Base-by-base conservation (phyloP, 441 rosid genomes). In the Melastoma candidum region DNA sequence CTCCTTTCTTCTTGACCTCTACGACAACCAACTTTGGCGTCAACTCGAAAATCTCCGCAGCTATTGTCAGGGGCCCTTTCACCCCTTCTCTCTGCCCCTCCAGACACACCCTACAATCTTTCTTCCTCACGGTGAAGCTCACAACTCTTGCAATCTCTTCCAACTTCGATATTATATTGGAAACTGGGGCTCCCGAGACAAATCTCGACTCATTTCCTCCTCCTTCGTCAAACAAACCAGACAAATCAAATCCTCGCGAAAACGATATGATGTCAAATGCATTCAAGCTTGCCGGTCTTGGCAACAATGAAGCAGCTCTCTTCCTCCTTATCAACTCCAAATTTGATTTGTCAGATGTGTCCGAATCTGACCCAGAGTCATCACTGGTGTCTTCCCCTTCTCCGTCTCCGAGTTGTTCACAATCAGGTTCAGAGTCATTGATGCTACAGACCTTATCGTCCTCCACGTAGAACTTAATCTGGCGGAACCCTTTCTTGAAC, bases 1-100 rank as follows among this genome's bases (percentile, higher is more conserved):
- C 59, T 9, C 59, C 59, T 17, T 55, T 55, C 59, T 46, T 55
- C 48, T 55, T 55, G 22, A 55, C 59, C 59, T 55, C 59, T 39
- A 55, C 59, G 12, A 55, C 49, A 4, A 55, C 59, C 27, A 55
- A 45, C 1, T 22, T 44, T 36, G 59, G 59, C 0, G 59, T 55
- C 59, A 55, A n/a, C 12, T 55, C 59, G 17, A 55, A 55, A 17
- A 55, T 55, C 59, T 55, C 59, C 0, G 59, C 59, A 2, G 59
- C 59, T 7, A 55, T 55, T 17, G 59, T 55, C 41, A 55, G 11
- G 1, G 36, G 48, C 6, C 59, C 59, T 49, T 55, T 55, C 59
- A 22, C 59, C 6, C 59, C 59, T 27, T 55, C 59, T 49, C 49
- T 44, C 5, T 48, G 46, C 32, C 59, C 59, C 46, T 55, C 59